Evolutionary conservation across 805 yeast species (phyloP).

Genomic region (Saccharomyces cerevisiae): DNA sequence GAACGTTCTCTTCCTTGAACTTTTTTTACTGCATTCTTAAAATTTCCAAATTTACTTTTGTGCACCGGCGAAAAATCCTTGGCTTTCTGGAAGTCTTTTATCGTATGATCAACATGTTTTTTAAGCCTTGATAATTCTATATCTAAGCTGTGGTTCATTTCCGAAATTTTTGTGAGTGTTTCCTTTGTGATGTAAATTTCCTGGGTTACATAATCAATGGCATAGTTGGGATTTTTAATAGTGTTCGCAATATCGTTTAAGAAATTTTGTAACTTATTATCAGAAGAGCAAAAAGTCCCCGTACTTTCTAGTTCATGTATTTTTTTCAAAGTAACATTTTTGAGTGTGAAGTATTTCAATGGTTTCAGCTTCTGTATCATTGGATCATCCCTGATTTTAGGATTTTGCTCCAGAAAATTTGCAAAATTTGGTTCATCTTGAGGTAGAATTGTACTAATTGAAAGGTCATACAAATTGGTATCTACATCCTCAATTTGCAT

Average conservation of each 20-base stretch:
- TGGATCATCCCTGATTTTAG: conserved; percentile 30
- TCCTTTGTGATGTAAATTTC: conserved; percentile 40
- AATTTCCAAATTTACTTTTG: conserved; percentile 28
- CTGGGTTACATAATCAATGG: conserved; percentile 38
- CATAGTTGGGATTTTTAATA: conserved; percentile 49
- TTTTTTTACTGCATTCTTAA: conserved; percentile 36
- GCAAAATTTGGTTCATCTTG: conserved; percentile 62
- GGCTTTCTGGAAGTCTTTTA: conserved; percentile 40
- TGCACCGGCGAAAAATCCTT: conserved; percentile 23
- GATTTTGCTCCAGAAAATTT: conserved; percentile 41
- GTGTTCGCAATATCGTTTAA: conserved; percentile 80
- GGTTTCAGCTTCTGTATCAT: conserved; percentile 39
- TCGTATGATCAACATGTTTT: conserved; percentile 42
- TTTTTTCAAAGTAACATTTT: conserved; percentile 64
- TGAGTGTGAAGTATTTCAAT: conserved; percentile 62
- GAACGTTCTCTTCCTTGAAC: conserved; percentile 25
- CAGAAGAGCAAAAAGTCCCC: conserved; percentile 53
- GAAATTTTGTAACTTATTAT: conserved; percentile 65
- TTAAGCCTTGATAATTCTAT: conserved; percentile 37
- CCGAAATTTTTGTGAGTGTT: conserved; percentile 38
- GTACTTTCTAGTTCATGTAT: conserved; percentile 65
- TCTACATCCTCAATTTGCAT: conserved; percentile 71
- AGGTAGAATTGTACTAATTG: conserved; percentile 26
- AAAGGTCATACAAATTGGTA: conserved; percentile 50
- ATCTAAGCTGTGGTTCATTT: conserved; percentile 38